Evolutionary conservation across 768 basidiomycete genomes (phyloP).

Genomic region (Leccinum incarnatum): DNA sequence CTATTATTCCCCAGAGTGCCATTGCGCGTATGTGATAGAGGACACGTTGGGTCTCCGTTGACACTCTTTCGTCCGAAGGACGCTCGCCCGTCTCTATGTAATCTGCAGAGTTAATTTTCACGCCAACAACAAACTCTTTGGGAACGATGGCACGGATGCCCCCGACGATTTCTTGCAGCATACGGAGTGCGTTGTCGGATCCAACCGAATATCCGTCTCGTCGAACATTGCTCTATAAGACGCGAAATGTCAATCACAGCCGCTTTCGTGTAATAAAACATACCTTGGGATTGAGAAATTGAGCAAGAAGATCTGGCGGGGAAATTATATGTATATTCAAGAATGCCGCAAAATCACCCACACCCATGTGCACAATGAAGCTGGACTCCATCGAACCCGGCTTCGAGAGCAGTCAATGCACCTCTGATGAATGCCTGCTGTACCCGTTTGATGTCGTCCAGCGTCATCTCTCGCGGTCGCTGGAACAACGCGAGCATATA

Average conservation of each 20-base stretch:
- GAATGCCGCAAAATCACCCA: conserved; percentile 37
- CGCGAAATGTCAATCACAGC: not conserved
- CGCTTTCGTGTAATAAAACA: conserved; percentile 13
- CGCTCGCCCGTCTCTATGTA: conserved; percentile 43
- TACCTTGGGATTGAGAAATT: conserved; percentile 77
- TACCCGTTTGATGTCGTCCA: conserved; percentile 56
- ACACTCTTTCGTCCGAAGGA: conserved; percentile 32
- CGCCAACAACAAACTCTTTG: conserved; percentile 61
- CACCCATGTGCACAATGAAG: conserved; percentile 86
- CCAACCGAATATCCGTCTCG: conserved; percentile 56
- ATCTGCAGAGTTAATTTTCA: conserved; percentile 82
- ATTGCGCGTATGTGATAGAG: conserved; percentile 61
- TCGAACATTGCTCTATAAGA: conserved; percentile 47
- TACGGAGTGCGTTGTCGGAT: conserved; percentile 44
- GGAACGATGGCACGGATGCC: conserved; percentile 56
- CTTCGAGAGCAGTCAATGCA: conserved; percentile 56
- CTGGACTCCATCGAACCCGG: conserved; percentile 86
- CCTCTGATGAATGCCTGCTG: conserved; percentile 65
- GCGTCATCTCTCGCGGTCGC: conserved; percentile 57
- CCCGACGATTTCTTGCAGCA: conserved; percentile 55
- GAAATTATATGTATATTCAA: not conserved
- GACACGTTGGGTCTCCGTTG: conserved; percentile 37
- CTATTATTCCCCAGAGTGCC: conserved; percentile 61
- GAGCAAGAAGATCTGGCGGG: conserved; percentile 65
- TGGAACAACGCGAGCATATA: conserved; percentile 53